Evolutionary conservation across 805 yeast genomes (phyloP).

Genomic region (Metschnikowia arizonensis): DNA sequence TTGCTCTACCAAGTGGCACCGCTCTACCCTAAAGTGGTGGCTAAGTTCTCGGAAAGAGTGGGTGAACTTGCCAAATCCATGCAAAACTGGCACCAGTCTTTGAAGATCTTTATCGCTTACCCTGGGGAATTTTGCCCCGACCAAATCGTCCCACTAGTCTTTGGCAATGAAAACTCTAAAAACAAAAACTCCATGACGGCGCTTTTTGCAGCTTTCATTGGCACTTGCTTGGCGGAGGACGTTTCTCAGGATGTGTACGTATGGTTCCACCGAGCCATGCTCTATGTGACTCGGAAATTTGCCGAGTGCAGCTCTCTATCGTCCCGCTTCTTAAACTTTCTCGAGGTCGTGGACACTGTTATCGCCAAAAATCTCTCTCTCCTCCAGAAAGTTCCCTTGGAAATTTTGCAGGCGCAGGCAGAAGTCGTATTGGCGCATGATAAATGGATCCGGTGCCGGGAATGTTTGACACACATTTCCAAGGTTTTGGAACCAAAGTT

Average conservation of each 20-base stretch:
- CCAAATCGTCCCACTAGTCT: constrained; percentile 20
- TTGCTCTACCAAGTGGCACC: constrained; percentile 15
- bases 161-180: constrained; percentile 17
- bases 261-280: constrained; percentile 57
- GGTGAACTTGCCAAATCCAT: constrained; percentile 16
- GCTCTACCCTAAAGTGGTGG: constrained; percentile 10
- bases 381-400: constrained; percentile 41
- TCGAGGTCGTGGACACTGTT: constrained; percentile 19
- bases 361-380: constrained; percentile 1
- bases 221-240: constrained; percentile 15
- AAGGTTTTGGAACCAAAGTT: constrained; percentile 32
- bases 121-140: constrained; percentile 9
- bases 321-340: constrained; percentile 29
- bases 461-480: constrained; percentile 17
- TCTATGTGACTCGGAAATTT: constrained; percentile 60
- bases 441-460: constrained; percentile 35
- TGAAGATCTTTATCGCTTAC: constrained; percentile 17
- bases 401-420: constrained; percentile 57
- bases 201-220: constrained; percentile 27
- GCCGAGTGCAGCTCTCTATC: constrained; percentile 44
- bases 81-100: constrained; percentile 19
- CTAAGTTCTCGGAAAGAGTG: constrained; percentile 10
- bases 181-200: constrained; percentile 28
- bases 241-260: constrained; percentile 26
- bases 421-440: constrained; percentile 51